Percentiles rank a stretch among this genome's conserved stretches.
Conservation (phyloP, 1,139 yeast species). For the Candida pseudocylindracea region DNA sequence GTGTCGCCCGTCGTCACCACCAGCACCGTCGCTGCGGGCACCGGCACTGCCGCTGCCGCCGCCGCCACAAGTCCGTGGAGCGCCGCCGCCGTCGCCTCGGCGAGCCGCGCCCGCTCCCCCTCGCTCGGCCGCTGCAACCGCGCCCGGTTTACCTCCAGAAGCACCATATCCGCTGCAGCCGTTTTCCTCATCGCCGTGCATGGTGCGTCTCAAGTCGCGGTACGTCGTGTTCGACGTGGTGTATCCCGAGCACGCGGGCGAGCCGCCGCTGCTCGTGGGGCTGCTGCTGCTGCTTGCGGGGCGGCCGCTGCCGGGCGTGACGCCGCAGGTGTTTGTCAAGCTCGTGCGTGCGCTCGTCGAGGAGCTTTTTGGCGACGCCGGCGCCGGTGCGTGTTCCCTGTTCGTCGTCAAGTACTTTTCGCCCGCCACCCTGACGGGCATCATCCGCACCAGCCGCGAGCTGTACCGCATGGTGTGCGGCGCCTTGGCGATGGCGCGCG, state of each 20-base stretch:
- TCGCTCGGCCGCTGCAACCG: background rate
- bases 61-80: no score
- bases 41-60: no score
- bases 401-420: conserved; percentile 65
- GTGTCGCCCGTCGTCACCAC: no score
- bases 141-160: background rate
- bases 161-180: background rate
- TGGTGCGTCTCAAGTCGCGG: conserved; percentile 80
- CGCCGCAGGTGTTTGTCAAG: conserved; percentile 22
- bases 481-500: conserved; percentile 41
- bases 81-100: no score
- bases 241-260: conserved; percentile 31
- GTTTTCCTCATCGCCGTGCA: background rate
- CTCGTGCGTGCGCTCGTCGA: conserved; percentile 30
- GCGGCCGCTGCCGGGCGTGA: conserved; percentile 16
- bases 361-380: conserved; percentile 56
- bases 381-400: conserved; percentile 44
- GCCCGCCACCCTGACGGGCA: conserved; percentile 65
- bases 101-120: no score
- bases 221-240: conserved; percentile 64
- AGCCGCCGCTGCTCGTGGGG: conserved; percentile 1
- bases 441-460: conserved; percentile 53
- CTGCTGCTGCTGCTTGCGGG: conserved; percentile 5
- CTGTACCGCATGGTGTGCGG: conserved; percentile 42
- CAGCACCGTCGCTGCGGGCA: no score